phyloP scores from a whole-genome alignment of 2,329 filamentous ascomycete genomes.

The Scedosporium apiospermum region DNA sequence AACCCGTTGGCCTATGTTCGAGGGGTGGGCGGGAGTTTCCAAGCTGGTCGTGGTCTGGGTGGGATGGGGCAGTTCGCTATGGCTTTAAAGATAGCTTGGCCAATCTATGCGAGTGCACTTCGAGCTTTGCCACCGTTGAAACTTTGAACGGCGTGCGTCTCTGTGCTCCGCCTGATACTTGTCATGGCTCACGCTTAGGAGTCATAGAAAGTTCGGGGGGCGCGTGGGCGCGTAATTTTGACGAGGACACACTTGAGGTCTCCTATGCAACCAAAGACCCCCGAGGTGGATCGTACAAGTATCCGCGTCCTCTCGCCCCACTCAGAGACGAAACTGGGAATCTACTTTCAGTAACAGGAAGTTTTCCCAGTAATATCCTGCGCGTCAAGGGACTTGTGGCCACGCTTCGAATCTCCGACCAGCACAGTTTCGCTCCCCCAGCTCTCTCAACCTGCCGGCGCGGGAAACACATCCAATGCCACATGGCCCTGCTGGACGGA shows the following conservation, averaged over 20 bases:
- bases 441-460: not conserved
- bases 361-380: too few species aligned
- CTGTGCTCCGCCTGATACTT: too few species aligned
- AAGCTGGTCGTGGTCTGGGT: not conserved
- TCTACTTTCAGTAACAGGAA: too few species aligned
- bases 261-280: not conserved
- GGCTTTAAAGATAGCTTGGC: not conserved
- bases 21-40: not conserved
- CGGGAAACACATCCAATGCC: not conserved
- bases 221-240: not conserved
- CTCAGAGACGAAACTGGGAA: too few species aligned
- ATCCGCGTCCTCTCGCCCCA: not conserved
- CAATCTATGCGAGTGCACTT: not conserved
- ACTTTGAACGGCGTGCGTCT: not conserved
- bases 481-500: not conserved
- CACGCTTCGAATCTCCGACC: too few species aligned
- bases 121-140: not conserved
- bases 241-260: not conserved
- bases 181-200: too few species aligned
- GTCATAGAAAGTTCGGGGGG: too few species aligned
- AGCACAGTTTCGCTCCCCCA: too few species aligned
- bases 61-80: not conserved
- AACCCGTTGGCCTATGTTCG: not conserved
- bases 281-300: not conserved
- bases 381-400: too few species aligned